Evolutionary conservation across 768 basidiomycete genomes (phyloP).

Genomic region (Calocybe cyanea): DNA sequence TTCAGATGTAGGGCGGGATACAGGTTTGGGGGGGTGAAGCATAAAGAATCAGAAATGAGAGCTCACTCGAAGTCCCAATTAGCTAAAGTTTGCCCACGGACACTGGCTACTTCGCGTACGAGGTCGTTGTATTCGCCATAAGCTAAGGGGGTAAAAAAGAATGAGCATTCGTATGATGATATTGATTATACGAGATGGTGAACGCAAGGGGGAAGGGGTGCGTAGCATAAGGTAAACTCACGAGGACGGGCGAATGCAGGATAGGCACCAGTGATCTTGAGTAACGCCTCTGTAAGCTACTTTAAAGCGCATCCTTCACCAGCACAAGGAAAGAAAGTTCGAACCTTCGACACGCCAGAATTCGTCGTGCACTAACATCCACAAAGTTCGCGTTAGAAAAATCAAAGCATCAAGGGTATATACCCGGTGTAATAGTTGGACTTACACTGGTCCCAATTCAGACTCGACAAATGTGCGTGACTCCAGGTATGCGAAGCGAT

Average conservation of each 20-base stretch:
- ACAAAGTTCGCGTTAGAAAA: neutral
- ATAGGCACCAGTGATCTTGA: constrained; percentile 30
- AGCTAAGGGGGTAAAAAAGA: too few relatives aligned
- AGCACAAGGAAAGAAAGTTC: neutral
- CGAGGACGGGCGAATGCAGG: constrained; percentile 42
- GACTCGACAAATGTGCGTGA: constrained; percentile 30
- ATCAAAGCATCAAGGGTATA: neutral
- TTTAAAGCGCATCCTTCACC: neutral
- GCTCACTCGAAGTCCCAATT: constrained; percentile 26
- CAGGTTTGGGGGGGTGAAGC: too few relatives aligned
- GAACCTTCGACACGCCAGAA: constrained; percentile 34
- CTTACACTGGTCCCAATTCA: constrained; percentile 30
- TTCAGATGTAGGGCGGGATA: too few relatives aligned
- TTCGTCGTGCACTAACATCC: constrained; percentile 26
- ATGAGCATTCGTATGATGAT: too few relatives aligned
- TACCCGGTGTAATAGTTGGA: neutral
- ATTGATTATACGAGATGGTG: too few relatives aligned
- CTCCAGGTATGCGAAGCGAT: constrained; percentile 45
- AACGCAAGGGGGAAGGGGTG: too few relatives aligned
- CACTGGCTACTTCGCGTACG: constrained; percentile 24
- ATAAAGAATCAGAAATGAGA: neutral
- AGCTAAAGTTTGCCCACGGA: constrained; percentile 18
- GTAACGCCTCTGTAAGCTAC: constrained; percentile 28
- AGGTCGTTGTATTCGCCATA: constrained; percentile 38
- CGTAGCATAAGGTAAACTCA: constrained; percentile 13